Conservation (phyloP, 495 filamentous ascomycete genomes). For the Echria macrotheca region DNA sequence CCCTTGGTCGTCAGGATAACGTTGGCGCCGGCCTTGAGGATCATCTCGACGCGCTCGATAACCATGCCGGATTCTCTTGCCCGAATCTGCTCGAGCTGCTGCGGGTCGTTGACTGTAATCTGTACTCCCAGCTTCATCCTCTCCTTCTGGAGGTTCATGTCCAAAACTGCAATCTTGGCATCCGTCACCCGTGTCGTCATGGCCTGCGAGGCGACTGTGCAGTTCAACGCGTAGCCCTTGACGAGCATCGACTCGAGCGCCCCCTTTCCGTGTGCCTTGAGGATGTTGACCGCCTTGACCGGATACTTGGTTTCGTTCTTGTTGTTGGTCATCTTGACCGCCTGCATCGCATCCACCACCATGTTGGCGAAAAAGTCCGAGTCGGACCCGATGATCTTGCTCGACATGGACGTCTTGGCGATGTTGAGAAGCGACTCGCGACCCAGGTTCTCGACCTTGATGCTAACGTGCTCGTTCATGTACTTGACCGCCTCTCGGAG, state of each 20-base stretch:
- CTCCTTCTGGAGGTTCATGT: constrained; percentile 98
- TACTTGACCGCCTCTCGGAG: constrained; percentile 96
- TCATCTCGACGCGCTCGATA: constrained; percentile 91
- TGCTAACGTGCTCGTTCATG: constrained; percentile 96
- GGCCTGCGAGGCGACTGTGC: constrained; percentile 95
- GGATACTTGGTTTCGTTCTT: constrained; percentile 90
- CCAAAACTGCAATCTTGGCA: constrained; percentile 93
- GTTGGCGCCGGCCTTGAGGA: constrained; percentile 94
- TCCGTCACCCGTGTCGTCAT: constrained; percentile 92
- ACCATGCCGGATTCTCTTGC: constrained; percentile 89
- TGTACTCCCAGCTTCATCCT: constrained; percentile 98
- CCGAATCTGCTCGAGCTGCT: constrained; percentile 94
- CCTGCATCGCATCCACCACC: constrained; percentile 93
- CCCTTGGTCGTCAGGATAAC: constrained; percentile 96
- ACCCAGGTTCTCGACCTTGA: constrained; percentile 86
- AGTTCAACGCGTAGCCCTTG: constrained; percentile 96
- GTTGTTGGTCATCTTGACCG: constrained; percentile 89
- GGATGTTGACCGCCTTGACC: constrained; percentile 96
- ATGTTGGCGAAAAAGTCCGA: constrained; percentile 96
- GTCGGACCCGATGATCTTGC: constrained; percentile 95
- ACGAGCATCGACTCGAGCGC: constrained; percentile 83
- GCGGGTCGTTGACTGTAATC: constrained; percentile 94
- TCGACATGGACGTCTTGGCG: constrained; percentile 98
- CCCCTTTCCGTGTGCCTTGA: constrained; percentile 97
- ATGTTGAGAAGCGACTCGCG: constrained; percentile 88